Percentiles rank a stretch among this genome's conserved stretches.
These are phyloP conservation scores for Aspergillus jensenii DNA, from an alignment of 2,329 filamentous ascomycete genomes.

Conservation along the genomic window DNA sequence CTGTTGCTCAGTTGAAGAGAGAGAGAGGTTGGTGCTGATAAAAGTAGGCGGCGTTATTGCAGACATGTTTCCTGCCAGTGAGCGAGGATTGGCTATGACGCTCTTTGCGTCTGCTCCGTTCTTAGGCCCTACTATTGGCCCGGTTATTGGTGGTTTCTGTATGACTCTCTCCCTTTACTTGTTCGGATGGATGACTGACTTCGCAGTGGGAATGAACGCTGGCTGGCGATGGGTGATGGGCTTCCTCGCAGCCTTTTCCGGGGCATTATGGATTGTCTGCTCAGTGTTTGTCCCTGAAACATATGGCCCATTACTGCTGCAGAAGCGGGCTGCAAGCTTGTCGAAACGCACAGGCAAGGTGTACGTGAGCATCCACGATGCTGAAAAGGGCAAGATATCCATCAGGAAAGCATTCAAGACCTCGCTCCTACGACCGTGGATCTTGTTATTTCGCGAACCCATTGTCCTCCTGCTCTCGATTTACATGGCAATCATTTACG, in stretches of 20 bases:
- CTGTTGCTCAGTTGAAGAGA: too few species aligned
- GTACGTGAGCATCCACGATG: neutral
- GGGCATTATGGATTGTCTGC: slow-evolving; percentile 28
- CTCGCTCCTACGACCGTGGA: slow-evolving; percentile 50
- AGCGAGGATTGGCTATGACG: neutral
- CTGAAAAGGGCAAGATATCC: slow-evolving; percentile 41
- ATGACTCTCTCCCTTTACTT: neutral
- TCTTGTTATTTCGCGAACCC: slow-evolving; percentile 50
- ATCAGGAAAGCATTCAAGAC: slow-evolving; percentile 42
- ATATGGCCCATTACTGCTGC: slow-evolving; percentile 31
- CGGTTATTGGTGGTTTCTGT: slow-evolving; percentile 29
- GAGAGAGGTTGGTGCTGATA: too few species aligned
- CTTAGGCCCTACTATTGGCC: slow-evolving; percentile 13
- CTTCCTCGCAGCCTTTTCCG: slow-evolving; percentile 29
- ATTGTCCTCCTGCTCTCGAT: slow-evolving; percentile 50
- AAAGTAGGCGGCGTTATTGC: neutral
- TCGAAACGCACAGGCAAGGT: neutral
- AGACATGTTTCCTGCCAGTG: neutral
- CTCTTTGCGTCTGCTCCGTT: neutral
- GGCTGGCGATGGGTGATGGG: slow-evolving; percentile 34
- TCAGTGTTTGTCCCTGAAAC: slow-evolving; percentile 28
- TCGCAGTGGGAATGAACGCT: slow-evolving; percentile 22
- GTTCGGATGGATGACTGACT: neutral
- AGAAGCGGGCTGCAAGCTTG: slow-evolving; percentile 21
- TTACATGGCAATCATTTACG: slow-evolving; percentile 54